Evolutionary conservation across 1,139 yeast genomes (phyloP).

Genomic region (Debaryomyces fabryi): DNA sequence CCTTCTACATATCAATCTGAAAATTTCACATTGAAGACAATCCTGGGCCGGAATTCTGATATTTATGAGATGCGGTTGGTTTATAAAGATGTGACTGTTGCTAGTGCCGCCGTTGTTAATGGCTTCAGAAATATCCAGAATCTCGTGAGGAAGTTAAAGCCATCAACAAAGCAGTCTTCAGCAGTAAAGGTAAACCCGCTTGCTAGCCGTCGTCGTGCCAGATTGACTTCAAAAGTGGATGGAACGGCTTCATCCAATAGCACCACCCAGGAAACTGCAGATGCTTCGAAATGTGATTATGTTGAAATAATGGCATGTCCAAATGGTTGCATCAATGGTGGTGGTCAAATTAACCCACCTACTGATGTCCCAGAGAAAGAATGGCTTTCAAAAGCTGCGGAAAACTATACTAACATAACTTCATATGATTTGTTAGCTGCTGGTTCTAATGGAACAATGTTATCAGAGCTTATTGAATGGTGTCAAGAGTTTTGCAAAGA

Average conservation of each 20-base stretch:
- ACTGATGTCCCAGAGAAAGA: constrained; percentile 33
- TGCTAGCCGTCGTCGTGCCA: constrained; percentile 45
- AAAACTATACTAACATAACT: constrained; percentile 33
- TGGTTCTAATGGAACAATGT: constrained; percentile 5
- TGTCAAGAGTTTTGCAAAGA: constrained; percentile 34
- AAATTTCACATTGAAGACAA: constrained; percentile 25
- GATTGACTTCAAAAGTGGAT: constrained; percentile 28
- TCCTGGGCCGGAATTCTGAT: constrained; percentile 76
- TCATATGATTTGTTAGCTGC: constrained; percentile 21
- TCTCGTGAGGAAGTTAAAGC: constrained; percentile 79
- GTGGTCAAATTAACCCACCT: constrained; percentile 78
- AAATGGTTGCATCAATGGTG: constrained; percentile 96
- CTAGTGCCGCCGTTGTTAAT: constrained; percentile 76
- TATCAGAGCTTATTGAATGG: constrained; percentile 29
- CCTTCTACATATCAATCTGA: constrained; percentile 22
- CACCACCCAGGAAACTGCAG: constrained; percentile 44
- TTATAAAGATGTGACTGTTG: constrained; percentile 42
- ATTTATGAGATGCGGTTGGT: constrained; percentile 65
- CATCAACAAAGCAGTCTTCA: constrained; percentile 23
- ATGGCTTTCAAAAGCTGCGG: constrained; percentile 42
- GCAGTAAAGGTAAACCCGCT: constrained; percentile 37
- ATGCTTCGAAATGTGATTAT: constrained; percentile 72
- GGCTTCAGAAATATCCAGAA: constrained; percentile 96
- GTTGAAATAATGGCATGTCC: constrained; percentile 99
- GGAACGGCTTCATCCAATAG: constrained; percentile 26